phyloP scores from a whole-genome alignment of 345 rosid species.

The Citrus trifoliata region DNA sequence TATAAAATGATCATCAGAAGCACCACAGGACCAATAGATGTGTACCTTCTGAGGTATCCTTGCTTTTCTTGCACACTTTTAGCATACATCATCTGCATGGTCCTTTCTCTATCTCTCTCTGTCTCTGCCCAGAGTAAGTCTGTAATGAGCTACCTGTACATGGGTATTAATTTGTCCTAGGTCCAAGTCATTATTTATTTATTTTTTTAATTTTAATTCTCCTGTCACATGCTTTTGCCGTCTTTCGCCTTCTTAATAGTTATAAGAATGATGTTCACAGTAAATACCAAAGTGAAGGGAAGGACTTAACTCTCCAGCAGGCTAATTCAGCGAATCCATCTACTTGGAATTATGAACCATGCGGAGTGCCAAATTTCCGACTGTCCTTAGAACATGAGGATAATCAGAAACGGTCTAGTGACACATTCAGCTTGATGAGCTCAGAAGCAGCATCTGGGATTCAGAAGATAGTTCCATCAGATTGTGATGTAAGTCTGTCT shows the following conservation, averaged over 20 bases:
- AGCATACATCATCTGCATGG: neutral
- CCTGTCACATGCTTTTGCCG: neutral
- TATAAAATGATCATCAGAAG: constrained; percentile 68
- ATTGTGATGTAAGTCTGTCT: constrained; percentile 45
- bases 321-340: constrained; percentile 13
- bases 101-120: too few relatives aligned
- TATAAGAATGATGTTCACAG: constrained; percentile 33
- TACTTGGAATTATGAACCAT: constrained; percentile 13
- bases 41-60: constrained; percentile 60
- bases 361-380: constrained; percentile 18
- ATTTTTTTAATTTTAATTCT: neutral
- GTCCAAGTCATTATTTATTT: neutral
- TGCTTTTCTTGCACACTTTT: neutral
- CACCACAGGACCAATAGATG: constrained; percentile 60
- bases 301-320: constrained; percentile 21
- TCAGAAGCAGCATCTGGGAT: constrained; percentile 35
- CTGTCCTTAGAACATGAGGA: constrained; percentile 12
- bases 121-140: neutral
- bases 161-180: neutral
- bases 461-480: constrained; percentile 55
- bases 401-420: constrained; percentile 5
- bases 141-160: neutral
- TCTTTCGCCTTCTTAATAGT: neutral
- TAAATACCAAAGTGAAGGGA: constrained; percentile 40
- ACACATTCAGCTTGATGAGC: constrained; percentile 3